Evolutionary conservation across 2,329 filamentous ascomycete genomes (phyloP).

Genomic region (Metarhizium guizhouense): DNA sequence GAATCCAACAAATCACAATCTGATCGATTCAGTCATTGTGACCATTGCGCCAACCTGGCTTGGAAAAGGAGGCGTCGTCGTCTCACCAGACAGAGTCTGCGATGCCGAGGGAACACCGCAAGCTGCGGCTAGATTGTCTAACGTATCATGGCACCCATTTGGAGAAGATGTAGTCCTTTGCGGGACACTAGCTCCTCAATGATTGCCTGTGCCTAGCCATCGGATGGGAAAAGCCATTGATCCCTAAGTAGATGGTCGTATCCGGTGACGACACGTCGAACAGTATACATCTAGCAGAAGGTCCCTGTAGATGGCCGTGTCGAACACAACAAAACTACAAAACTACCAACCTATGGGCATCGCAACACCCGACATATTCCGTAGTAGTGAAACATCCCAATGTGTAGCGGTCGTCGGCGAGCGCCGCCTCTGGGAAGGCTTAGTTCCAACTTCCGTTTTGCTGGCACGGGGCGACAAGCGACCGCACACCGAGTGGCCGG

Average conservation of each 20-base stretch:
- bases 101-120: conserved; percentile 41
- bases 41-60: conserved; percentile 88
- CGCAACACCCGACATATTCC: too few relatives aligned
- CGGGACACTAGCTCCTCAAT: conserved; percentile 42
- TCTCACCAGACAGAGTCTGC: conserved; percentile 55
- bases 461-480: too few relatives aligned
- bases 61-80: conserved; percentile 72
- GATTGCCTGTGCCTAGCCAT: not conserved
- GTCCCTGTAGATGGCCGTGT: too few relatives aligned
- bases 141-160: conserved; percentile 67
- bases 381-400: too few relatives aligned
- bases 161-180: conserved; percentile 80
- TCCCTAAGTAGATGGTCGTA: not conserved
- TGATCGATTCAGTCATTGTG: conserved; percentile 72
- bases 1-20: conserved; percentile 44
- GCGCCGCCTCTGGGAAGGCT: too few relatives aligned
- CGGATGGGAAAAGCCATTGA: not conserved
- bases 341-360: too few relatives aligned
- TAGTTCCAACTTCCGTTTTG: too few relatives aligned
- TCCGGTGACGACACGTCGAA: too few relatives aligned
- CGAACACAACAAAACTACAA: too few relatives aligned
- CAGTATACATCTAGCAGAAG: too few relatives aligned
- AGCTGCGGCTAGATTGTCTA: conserved; percentile 54
- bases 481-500: too few relatives aligned
- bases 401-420: too few relatives aligned